These are phyloP conservation scores for Colletotrichum falcatum DNA, from an alignment of 2,329 filamentous ascomycete genomes.

Conservation along the genomic window DNA sequence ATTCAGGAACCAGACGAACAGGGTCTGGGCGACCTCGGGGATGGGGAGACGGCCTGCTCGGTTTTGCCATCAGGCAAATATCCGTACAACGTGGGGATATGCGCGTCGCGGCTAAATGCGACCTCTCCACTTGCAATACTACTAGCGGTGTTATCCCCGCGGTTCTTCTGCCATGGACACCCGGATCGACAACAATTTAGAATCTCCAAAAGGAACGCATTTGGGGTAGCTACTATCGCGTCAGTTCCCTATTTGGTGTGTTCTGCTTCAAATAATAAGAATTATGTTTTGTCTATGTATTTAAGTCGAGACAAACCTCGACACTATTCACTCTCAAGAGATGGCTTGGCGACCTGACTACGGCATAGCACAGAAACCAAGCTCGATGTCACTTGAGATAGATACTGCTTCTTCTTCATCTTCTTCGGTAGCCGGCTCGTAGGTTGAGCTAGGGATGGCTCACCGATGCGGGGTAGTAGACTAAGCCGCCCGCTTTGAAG, in stretches of 20 bases:
- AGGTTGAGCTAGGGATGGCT: neutral
- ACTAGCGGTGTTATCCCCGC: conserved; percentile 31
- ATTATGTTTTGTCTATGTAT: neutral
- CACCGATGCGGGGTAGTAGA: conserved; percentile 20
- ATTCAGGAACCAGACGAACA: conserved; percentile 6
- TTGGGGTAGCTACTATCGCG: conserved; percentile 25
- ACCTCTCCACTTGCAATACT: conserved; percentile 34
- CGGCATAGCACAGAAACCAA: neutral
- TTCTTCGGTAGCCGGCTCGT: conserved; percentile 8
- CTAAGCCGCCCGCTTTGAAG: conserved; percentile 10
- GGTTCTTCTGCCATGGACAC: conserved; percentile 23
- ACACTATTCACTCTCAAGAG: neutral
- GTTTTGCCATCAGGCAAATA: conserved; percentile 29
- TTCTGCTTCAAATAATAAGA: neutral
- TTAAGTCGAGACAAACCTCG: neutral
- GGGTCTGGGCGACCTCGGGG: neutral
- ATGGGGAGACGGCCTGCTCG: conserved; percentile 1
- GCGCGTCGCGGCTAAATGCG: conserved; percentile 39
- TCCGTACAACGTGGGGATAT: conserved; percentile 13
- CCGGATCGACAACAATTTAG: neutral
- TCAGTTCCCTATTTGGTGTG: neutral
- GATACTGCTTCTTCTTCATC: neutral
- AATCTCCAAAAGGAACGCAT: conserved; percentile 13
- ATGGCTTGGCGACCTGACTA: too few species aligned
- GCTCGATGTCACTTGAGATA: too few species aligned